phyloP scores from a whole-genome alignment of 164 flowering plant species.

The Magnolia officinalis region DNA sequence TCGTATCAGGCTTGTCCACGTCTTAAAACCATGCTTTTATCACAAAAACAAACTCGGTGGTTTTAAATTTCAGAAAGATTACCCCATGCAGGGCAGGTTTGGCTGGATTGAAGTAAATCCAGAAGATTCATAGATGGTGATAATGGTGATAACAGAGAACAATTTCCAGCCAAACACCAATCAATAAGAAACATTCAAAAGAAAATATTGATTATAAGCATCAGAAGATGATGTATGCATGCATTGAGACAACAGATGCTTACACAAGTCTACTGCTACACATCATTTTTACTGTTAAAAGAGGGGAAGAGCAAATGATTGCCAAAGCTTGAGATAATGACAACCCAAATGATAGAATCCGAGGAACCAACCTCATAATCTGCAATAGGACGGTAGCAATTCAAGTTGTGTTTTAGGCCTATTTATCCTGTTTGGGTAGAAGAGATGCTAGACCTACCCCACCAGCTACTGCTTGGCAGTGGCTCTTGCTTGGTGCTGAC shows the following conservation, averaged over 20 bases:
- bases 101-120: too few species aligned
- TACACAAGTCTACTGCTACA: background rate
- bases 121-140: background rate
- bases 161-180: background rate
- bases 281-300: background rate
- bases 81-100: too few species aligned
- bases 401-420: background rate
- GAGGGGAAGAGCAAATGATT: background rate
- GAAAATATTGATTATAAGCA: background rate
- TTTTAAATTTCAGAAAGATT: too few species aligned
- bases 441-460: conserved; percentile 24
- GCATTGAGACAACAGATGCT: background rate
- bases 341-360: background rate
- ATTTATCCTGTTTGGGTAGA: conserved; percentile 26
- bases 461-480: conserved; percentile 15
- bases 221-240: background rate
- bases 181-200: background rate
- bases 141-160: background rate
- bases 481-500: conserved; percentile 26
- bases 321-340: background rate
- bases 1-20: too few species aligned
- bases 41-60: too few species aligned
- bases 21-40: too few species aligned
- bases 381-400: background rate
- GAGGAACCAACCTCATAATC: background rate